Evolutionary conservation across 441 rosid genomes (phyloP).

Genomic region (Gossypium trilobum): DNA sequence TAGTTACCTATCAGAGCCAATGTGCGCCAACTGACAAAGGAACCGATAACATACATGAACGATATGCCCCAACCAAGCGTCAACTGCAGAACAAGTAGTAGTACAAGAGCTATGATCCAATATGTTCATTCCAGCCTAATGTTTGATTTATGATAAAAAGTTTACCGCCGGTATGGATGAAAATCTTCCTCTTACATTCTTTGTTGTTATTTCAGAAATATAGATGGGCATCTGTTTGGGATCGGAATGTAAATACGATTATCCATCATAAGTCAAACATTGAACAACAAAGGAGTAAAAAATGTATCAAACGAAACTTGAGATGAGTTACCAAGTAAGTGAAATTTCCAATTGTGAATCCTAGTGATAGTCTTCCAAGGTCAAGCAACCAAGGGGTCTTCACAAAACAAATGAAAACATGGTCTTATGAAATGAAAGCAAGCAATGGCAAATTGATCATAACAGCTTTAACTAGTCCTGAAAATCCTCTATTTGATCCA

Average conservation of each 20-base stretch:
- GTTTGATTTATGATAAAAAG: not conserved
- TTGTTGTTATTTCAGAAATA: conserved; percentile 32
- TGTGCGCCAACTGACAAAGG: conserved; percentile 23
- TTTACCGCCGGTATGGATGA: conserved; percentile 19
- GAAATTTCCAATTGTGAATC: conserved; percentile 24
- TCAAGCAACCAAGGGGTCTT: conserved; percentile 26
- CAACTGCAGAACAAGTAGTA: not conserved
- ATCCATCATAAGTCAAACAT: not conserved
- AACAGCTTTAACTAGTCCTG: not conserved
- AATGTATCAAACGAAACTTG: not conserved
- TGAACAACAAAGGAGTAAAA: not conserved
- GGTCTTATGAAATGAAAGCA: not conserved
- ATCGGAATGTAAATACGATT: not conserved
- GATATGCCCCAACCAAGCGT: conserved; percentile 9
- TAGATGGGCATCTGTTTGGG: conserved; percentile 25
- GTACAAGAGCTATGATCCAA: not conserved
- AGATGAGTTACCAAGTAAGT: conserved; percentile 19
- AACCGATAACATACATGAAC: conserved; percentile 38
- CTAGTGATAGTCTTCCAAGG: conserved; percentile 23
- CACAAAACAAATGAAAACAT: not conserved
- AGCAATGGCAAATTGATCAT: not conserved
- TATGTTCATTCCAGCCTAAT: not conserved
- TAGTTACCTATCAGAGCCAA: conserved; percentile 59
- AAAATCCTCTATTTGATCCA: not conserved
- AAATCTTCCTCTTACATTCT: conserved; percentile 23